A percentile compares a stretch with the other conserved stretches of the same genome.
phyloP scores from a whole-genome alignment of 2,329 filamentous ascomycete genomes.

The Calonectria montana region DNA sequence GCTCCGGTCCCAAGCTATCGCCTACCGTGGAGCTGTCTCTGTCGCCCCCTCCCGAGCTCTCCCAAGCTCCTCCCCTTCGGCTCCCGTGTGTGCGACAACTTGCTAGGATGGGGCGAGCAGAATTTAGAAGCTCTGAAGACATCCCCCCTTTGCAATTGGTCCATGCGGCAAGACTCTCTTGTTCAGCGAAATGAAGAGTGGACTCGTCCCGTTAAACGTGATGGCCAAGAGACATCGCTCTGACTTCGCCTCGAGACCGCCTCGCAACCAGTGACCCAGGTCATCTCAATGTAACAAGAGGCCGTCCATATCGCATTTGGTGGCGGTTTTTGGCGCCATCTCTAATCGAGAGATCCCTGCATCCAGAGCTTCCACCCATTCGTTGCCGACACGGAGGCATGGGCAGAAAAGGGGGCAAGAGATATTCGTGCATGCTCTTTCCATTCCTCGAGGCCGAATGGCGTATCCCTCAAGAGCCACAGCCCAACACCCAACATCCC shows the following conservation, averaged over 20 bases:
- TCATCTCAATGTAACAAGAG: constrained; percentile 18
- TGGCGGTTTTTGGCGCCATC: constrained; percentile 30
- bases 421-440: not conserved
- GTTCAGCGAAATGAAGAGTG: constrained; percentile 41
- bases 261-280: not conserved
- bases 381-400: not conserved
- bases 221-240: constrained; percentile 6
- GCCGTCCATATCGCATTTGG: constrained; percentile 12
- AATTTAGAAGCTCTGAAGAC: constrained; percentile 27
- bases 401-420: constrained; percentile 9
- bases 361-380: not conserved
- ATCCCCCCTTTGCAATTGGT: constrained; percentile 34
- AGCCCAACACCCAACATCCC: not conserved
- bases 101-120: constrained; percentile 2
- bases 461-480: not conserved
- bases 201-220: constrained; percentile 22
- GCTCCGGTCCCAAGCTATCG: not conserved
- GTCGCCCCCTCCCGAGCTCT: not conserved
- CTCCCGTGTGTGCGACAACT: constrained; percentile 12
- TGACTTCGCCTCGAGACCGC: constrained; percentile 2
- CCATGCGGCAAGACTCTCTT: constrained; percentile 15
- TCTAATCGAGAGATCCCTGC: constrained; percentile 21
- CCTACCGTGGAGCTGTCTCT: constrained; percentile 1
- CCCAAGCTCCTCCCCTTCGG: not conserved
- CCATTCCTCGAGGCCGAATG: constrained; percentile 4